A percentile compares a stretch with the other conserved stretches of the same genome.
Evolutionary conservation across 345 rosid genomes (phyloP).

Genomic region (Melaleuca alternifolia): DNA sequence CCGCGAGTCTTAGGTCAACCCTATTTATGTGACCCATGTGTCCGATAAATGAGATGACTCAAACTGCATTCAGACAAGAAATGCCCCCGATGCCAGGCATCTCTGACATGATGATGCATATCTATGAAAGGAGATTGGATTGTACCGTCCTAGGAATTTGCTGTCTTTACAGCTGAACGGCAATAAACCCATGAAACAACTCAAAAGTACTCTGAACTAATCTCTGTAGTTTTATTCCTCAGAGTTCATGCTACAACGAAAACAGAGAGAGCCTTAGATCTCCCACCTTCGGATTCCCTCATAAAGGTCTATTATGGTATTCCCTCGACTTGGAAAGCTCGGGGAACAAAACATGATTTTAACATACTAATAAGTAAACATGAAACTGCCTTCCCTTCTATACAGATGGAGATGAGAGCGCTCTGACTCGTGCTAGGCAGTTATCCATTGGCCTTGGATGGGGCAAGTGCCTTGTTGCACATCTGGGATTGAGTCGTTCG

Average conservation of each 20-base stretch:
- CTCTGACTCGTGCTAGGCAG: slow-evolving; percentile 35
- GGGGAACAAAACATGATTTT: not conserved
- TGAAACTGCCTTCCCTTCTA: not conserved
- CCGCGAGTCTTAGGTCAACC: too few relatives aligned
- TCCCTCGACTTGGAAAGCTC: not conserved
- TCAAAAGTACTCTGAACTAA: not conserved
- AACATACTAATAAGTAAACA: not conserved
- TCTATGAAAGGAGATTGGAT: not conserved
- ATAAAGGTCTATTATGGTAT: not conserved
- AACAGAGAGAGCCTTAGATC: not conserved
- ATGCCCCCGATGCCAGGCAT: not conserved
- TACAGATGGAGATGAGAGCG: not conserved
- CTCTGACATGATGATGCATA: not conserved
- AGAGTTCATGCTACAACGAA: not conserved
- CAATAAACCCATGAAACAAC: not conserved
- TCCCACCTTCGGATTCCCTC: not conserved
- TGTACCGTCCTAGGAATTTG: not conserved
- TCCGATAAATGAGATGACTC: not conserved
- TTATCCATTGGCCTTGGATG: slow-evolving; percentile 58
- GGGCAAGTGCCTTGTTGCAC: slow-evolving; percentile 24
- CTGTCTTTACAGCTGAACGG: not conserved
- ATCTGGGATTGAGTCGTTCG: slow-evolving; percentile 29
- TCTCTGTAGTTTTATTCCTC: not conserved
- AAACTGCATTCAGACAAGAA: not conserved
- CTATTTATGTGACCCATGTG: not conserved